Conservation (phyloP, 192 early-diverging fungal species). For the Mortierella alpina region DNA sequence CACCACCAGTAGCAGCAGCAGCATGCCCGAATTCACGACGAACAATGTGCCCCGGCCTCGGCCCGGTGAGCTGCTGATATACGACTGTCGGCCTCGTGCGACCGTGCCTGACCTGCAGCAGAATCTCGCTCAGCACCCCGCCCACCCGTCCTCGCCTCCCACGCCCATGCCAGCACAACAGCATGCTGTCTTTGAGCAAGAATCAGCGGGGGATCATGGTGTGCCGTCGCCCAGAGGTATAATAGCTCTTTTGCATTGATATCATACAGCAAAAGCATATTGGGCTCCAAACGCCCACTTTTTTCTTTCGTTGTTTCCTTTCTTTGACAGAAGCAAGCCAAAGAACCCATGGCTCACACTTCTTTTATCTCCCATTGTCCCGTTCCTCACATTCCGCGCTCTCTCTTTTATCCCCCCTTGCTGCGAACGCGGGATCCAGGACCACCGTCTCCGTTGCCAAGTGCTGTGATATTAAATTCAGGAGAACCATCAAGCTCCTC, state of each 20-base stretch:
- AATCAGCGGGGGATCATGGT: not conserved
- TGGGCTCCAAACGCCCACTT: not conserved
- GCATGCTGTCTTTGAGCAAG: slow-evolving; percentile 3
- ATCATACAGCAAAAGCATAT: not conserved
- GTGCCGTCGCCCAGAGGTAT: not conserved
- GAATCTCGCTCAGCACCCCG: not conserved
- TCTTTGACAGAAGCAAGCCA: too few species aligned
- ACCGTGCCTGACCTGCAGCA: not conserved
- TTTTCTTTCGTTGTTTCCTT: not conserved
- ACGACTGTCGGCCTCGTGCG: slow-evolving; percentile 53
- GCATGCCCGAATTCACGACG: not conserved
- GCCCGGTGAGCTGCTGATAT: slow-evolving; percentile 60
- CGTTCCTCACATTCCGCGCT: not conserved
- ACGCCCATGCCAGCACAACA: slow-evolving; percentile 26
- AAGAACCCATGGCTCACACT: too few species aligned
- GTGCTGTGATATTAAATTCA: slow-evolving; percentile 11
- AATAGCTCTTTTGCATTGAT: not conserved
- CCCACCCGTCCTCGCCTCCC: slow-evolving; percentile 17
- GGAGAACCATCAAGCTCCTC: not conserved
- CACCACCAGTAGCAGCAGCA: not conserved
- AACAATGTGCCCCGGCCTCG: slow-evolving; percentile 30
- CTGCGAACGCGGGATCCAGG: not conserved
- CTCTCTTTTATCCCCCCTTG: slow-evolving; percentile 1
- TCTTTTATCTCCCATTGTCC: not conserved
- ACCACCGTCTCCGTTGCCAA: not conserved